Evolutionary conservation across 768 basidiomycete genomes (phyloP), one percentile per base, ranked within the genome.

Genomic region (Astraeus odoratus): DNA sequence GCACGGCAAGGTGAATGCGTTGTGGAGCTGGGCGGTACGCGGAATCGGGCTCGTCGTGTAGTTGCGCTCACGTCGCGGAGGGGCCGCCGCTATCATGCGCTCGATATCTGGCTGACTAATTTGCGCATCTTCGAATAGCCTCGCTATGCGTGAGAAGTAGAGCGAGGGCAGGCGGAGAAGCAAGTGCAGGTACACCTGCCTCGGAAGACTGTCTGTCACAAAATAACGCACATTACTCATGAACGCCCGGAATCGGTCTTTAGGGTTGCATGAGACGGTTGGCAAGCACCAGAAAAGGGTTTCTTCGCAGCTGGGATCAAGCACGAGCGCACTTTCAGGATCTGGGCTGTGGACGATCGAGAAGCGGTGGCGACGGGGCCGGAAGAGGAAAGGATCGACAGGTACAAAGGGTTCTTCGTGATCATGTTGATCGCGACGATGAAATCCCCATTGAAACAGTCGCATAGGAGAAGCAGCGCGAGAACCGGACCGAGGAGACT

Each of bases 91-190:
- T 48, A 47, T 64, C 75, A 81, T 78, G 30, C 74, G 57, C 41
- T 77, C 65, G 8, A 90, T 75, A 56, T 90, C 87, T 8, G 81
- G 83, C 49, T 72, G 73, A 56, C 84, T 85, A 40, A 90, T 74
- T 44, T 89, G 81, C 2, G 86, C 86, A 46, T 86, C 84, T 52
- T 83, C 76, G 51, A 87, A 88, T 22, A 89, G 76, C 39, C 78
- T 74, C 3, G 83, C 76, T 18, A 90, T 87, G 3, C 87, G 80
- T 2, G 81, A 76, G 61, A 88, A 90, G 56, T 90, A 90, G 54
- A 88, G 68, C 0, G 82, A 75, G 2, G 87, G 88, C n/a, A 90
- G 72, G 12, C 80, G 75, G 15, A 89, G 70, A 7, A 89, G 75
- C 23, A 66, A 35, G 37, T 66, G 60, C 34, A 75, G 60, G 52